phyloP scores from a whole-genome alignment of 495 filamentous ascomycete genomes.

The Neurospora sp. region DNA sequence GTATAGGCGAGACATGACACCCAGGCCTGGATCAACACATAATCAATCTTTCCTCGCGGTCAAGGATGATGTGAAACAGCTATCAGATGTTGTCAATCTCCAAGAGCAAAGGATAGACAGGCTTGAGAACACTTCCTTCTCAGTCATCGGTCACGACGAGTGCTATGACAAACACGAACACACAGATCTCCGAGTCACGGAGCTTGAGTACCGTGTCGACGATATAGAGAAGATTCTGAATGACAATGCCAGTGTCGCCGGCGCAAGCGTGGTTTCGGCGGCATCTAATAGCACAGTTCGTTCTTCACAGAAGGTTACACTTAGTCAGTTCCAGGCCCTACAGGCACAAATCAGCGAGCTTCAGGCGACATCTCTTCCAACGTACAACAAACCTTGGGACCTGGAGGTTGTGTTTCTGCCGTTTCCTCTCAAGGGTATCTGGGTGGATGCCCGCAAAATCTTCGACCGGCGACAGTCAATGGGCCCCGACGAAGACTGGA shows the following conservation, averaged over 20 bases:
- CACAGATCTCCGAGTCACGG: constrained; percentile 46
- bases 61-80: constrained; percentile 18
- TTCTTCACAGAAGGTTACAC: constrained; percentile 26
- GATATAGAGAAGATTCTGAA: constrained; percentile 49
- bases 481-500: constrained; percentile 43
- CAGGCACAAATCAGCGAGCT: constrained; percentile 46
- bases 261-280: constrained; percentile 33
- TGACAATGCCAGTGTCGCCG: constrained; percentile 31
- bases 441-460: constrained; percentile 42
- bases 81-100: constrained; percentile 32
- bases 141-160: constrained; percentile 44
- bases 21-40: constrained; percentile 6
- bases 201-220: constrained; percentile 50
- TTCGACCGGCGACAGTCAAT: constrained; percentile 31
- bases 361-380: constrained; percentile 44
- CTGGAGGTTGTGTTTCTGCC: constrained; percentile 61
- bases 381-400: constrained; percentile 50
- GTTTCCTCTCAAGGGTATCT: constrained; percentile 53
- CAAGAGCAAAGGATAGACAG: constrained; percentile 47
- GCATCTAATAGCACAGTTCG: constrained; percentile 31
- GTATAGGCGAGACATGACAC: constrained; percentile 1
- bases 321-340: constrained; percentile 42
- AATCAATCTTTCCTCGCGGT: not conserved
- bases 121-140: constrained; percentile 52
- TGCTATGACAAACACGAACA: constrained; percentile 48